Conservation (phyloP, 1,284 basidiomycete species). For the Trametes polyzona region DNA sequence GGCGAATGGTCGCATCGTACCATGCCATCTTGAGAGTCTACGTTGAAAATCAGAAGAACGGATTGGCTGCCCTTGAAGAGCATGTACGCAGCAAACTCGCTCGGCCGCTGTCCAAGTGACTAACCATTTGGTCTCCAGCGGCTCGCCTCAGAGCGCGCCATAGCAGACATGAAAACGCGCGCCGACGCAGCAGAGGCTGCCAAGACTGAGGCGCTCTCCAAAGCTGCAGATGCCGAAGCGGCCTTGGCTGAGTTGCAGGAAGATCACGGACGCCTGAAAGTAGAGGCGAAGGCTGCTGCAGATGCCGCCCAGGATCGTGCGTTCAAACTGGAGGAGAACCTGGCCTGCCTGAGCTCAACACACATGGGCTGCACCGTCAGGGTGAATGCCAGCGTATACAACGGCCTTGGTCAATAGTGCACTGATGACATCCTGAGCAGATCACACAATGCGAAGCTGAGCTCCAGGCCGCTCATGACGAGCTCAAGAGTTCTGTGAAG, state of each 20-base stretch:
- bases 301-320: not conserved
- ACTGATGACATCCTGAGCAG: not conserved
- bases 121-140: not conserved
- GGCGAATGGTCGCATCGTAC: not conserved
- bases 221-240: not conserved
- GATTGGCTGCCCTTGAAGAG: not conserved
- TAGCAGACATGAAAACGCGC: not conserved
- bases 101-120: not conserved
- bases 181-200: not conserved
- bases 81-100: not conserved
- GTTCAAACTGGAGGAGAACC: constrained; percentile 2
- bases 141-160: not conserved
- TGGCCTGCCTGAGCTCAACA: not conserved
- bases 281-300: not conserved
- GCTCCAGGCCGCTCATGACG: not conserved
- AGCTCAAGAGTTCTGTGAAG: constrained; percentile 10
- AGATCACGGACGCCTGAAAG: not conserved
- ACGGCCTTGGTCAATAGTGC: too few relatives aligned
- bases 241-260: not conserved
- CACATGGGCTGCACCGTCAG: not conserved
- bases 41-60: not conserved
- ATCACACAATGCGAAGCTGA: not conserved
- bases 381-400: not conserved
- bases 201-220: not conserved
- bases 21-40: not conserved